Conservation (phyloP, 768 basidiomycete species). For the Termitomyces sp. region DNA sequence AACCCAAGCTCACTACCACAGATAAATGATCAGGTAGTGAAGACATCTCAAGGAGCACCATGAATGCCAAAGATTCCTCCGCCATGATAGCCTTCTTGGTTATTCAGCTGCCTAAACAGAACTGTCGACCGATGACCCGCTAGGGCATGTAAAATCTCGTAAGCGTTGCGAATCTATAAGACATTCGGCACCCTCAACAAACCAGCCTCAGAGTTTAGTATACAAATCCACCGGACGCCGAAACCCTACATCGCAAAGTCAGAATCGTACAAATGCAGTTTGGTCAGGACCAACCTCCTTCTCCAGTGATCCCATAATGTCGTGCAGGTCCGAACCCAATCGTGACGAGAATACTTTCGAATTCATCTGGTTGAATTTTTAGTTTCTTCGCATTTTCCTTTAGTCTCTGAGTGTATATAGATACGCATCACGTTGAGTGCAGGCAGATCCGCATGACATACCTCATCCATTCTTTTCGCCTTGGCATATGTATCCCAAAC, state of each 20-base stretch:
- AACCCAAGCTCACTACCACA: neutral
- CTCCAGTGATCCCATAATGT: conserved; percentile 52
- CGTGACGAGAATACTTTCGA: conserved; percentile 46
- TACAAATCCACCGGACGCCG: conserved; percentile 64
- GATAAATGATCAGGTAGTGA: neutral
- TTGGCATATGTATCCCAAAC: conserved; percentile 82
- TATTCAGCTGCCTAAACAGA: neutral
- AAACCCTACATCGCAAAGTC: conserved; percentile 43
- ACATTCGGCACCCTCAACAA: too few species aligned
- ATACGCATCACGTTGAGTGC: neutral
- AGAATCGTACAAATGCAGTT: neutral
- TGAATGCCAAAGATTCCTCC: neutral
- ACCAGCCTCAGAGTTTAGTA: conserved; percentile 29
- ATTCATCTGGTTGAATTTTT: conserved; percentile 60
- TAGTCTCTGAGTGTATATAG: conserved; percentile 34
- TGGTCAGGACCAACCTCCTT: conserved; percentile 50
- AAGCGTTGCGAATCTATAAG: neutral
- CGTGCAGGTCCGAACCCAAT: conserved; percentile 59
- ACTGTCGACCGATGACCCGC: neutral
- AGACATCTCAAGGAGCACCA: neutral
- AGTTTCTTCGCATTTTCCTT: conserved; percentile 58
- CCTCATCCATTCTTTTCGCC: conserved; percentile 65
- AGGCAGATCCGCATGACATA: conserved; percentile 17
- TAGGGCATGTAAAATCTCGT: neutral
- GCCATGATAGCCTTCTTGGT: neutral